Conservation (phyloP, 352 stramenopile species). For the Hyphochytrium catenoides region DNA sequence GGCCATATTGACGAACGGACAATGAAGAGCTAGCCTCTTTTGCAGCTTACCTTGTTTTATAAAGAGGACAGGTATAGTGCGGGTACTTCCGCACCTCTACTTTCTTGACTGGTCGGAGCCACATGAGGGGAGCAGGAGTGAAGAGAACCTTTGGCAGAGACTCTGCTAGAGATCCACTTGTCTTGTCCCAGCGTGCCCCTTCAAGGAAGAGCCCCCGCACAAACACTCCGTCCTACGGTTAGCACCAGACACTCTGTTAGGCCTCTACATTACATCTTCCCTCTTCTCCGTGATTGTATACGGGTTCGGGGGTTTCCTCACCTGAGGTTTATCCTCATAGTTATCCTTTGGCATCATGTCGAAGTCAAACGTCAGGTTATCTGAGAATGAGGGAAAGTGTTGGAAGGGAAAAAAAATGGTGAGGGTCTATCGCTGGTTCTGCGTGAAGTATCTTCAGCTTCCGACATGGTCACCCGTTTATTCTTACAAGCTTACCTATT, state of each 20-base stretch:
- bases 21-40: no score
- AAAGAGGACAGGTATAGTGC: slow-evolving; percentile 74
- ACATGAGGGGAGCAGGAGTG: slow-evolving; percentile 43
- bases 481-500: slow-evolving; percentile 60
- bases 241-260: slow-evolving; percentile 2
- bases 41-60: slow-evolving; percentile 65
- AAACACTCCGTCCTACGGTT: slow-evolving; percentile 45
- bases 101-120: slow-evolving; percentile 52
- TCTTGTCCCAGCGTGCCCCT: slow-evolving; percentile 60
- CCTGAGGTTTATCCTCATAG: slow-evolving; percentile 35
- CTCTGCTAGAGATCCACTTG: slow-evolving; percentile 30
- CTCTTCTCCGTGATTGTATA: neutral
- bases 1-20: no score
- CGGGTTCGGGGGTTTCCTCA: slow-evolving; percentile 5
- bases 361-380: slow-evolving; percentile 46
- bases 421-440: no score
- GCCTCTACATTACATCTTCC: neutral
- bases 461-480: no score
- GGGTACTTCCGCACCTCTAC: slow-evolving; percentile 28
- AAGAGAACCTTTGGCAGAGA: slow-evolving; percentile 67
- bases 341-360: slow-evolving; percentile 46
- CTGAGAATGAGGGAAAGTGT: neutral
- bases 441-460: no score
- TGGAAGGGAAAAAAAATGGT: no score
- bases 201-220: slow-evolving; percentile 64